Conservation (phyloP, 495 filamentous ascomycete species). For the Lasiosphaeria ovina region DNA sequence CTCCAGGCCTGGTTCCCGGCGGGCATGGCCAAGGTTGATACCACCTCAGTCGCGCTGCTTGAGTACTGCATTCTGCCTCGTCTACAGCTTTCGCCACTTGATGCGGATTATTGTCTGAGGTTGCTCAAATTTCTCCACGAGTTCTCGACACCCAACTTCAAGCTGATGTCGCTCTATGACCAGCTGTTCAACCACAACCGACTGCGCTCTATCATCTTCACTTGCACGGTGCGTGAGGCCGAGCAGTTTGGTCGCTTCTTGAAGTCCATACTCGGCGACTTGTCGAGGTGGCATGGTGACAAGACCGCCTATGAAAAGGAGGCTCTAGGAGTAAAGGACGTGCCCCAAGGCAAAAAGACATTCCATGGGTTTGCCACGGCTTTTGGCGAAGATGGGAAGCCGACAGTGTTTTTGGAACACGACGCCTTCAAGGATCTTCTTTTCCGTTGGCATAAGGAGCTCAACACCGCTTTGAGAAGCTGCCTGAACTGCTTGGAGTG, state of each 20-base stretch:
- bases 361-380: conserved; percentile 58
- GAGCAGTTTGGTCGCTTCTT: conserved; percentile 89
- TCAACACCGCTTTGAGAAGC: conserved; percentile 70
- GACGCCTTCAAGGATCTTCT: conserved; percentile 82
- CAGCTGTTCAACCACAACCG: conserved; percentile 78
- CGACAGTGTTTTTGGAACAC: conserved; percentile 67
- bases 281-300: conserved; percentile 80
- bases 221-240: conserved; percentile 83
- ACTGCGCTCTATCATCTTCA: conserved; percentile 76
- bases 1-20: conserved; percentile 76
- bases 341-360: conserved; percentile 33
- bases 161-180: conserved; percentile 79
- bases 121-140: conserved; percentile 84
- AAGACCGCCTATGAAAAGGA: conserved; percentile 74
- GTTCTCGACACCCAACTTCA: conserved; percentile 78
- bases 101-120: conserved; percentile 82
- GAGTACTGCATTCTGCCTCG: conserved; percentile 91
- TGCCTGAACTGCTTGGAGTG: conserved; percentile 83
- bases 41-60: conserved; percentile 69
- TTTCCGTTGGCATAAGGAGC: conserved; percentile 82
- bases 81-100: conserved; percentile 74
- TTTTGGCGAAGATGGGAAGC: conserved; percentile 62
- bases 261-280: conserved; percentile 71
- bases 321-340: conserved; percentile 52
- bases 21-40: conserved; percentile 60